Conservation (phyloP, 108 stramenopile genomes). For the Cyclotella sp. region DNA sequence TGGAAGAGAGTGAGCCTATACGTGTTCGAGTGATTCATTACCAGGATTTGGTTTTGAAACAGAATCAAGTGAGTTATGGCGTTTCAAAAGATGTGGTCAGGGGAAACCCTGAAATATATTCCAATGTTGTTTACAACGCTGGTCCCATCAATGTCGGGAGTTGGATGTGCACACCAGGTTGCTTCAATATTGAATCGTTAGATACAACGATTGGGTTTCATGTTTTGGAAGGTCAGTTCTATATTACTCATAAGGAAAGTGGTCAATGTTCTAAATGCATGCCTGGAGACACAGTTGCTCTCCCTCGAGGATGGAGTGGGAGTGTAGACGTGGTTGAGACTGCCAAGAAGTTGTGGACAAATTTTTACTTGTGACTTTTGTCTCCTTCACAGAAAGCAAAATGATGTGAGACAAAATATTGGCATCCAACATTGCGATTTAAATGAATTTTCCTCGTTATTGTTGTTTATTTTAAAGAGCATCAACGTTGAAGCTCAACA, state of each 20-base stretch:
- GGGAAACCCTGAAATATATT: constrained; percentile 23
- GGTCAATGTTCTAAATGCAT: constrained; percentile 61
- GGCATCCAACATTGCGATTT: too few relatives aligned
- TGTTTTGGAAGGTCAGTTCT: constrained; percentile 53
- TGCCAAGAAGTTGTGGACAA: constrained; percentile 56
- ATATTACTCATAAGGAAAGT: constrained; percentile 2
- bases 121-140: constrained; percentile 55
- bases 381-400: too few relatives aligned
- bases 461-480: too few relatives aligned
- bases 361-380: neutral
- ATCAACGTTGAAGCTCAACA: too few relatives aligned
- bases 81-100: constrained; percentile 37
- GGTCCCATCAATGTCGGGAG: constrained; percentile 64
- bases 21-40: constrained; percentile 57
- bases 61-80: constrained; percentile 17
- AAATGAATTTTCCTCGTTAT: too few relatives aligned
- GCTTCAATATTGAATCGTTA: constrained; percentile 30
- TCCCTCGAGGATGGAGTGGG: constrained; percentile 69
- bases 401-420: too few relatives aligned
- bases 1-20: constrained; percentile 56
- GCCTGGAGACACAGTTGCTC: constrained; percentile 72
- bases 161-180: constrained; percentile 60
- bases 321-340: constrained; percentile 68
- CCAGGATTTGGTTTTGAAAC: constrained; percentile 36
- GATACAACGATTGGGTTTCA: constrained; percentile 37